Conservation (phyloP, 2,329 filamentous ascomycete genomes). For the Aspergillus ochraceoroseus region DNA sequence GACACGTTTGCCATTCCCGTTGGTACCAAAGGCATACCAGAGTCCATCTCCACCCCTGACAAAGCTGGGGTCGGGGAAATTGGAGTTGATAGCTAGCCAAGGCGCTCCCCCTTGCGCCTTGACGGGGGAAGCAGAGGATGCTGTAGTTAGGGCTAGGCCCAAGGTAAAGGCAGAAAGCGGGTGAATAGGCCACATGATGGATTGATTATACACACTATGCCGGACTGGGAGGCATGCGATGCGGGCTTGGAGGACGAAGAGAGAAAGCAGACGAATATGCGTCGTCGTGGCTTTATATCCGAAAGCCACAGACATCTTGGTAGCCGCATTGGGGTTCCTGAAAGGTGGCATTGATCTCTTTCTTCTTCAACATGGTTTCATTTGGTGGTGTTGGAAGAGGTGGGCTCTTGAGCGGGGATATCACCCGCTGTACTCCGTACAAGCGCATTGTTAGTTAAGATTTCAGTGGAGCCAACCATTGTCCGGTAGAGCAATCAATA, state of each 20-base stretch:
- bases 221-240: slow-evolving; percentile 9
- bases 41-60: slow-evolving; percentile 5
- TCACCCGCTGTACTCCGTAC: slow-evolving; percentile 6
- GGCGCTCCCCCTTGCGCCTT: slow-evolving; percentile 18
- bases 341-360: not conserved
- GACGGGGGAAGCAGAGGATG: slow-evolving; percentile 21
- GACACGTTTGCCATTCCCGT: slow-evolving; percentile 46
- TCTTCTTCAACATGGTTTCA: slow-evolving; percentile 5
- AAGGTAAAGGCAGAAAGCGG: slow-evolving; percentile 6
- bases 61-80: slow-evolving; percentile 14
- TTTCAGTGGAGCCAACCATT: slow-evolving; percentile 1
- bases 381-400: slow-evolving; percentile 11
- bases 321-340: slow-evolving; percentile 7
- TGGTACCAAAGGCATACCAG: slow-evolving; percentile 53
- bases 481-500: not conserved
- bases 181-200: slow-evolving; percentile 12
- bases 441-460: slow-evolving; percentile 2
- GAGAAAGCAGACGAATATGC: too few species aligned
- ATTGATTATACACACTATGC: not conserved
- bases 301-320: not conserved
- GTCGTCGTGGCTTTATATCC: slow-evolving; percentile 15
- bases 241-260: too few species aligned
- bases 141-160: slow-evolving; percentile 14
- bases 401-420: slow-evolving; percentile 10
- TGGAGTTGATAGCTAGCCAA: slow-evolving; percentile 27